Conservation (phyloP, 1,284 basidiomycete species). For the Sporisorium reilianum region DNA sequence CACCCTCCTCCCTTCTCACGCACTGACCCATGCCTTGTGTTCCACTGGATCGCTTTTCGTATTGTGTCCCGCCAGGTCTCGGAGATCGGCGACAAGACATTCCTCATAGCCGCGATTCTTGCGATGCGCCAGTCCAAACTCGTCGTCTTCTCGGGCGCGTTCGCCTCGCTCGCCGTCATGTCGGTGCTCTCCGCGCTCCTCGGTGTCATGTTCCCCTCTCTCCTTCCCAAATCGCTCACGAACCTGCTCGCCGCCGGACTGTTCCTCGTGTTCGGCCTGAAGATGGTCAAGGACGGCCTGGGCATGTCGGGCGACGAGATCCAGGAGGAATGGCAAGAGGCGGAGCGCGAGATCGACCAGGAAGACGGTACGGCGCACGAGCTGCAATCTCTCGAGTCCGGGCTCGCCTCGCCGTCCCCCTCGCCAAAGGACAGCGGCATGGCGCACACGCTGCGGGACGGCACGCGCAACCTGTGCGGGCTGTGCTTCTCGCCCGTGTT, state of each 20-base stretch:
- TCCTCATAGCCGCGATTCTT: conserved; percentile 95
- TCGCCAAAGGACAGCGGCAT: neutral
- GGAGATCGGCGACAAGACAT: conserved; percentile 90
- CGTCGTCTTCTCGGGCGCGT: conserved; percentile 89
- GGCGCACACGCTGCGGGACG: conserved; percentile 72
- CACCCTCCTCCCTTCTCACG: neutral
- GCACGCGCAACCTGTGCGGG: conserved; percentile 83
- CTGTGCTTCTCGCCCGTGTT: conserved; percentile 91
- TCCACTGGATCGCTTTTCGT: no score
- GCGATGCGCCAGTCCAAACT: conserved; percentile 91
- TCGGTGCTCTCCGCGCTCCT: conserved; percentile 65
- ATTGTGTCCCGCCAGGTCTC: conserved; percentile 58
- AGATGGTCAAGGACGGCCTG: conserved; percentile 58
- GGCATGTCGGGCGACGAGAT: conserved; percentile 65
- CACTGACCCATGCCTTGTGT: neutral
- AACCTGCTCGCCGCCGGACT: conserved; percentile 80
- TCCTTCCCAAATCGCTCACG: conserved; percentile 74
- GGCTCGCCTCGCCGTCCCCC: neutral
- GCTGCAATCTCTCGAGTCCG: conserved; percentile 52
- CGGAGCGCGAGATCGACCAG: conserved; percentile 77
- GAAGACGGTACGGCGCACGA: conserved; percentile 87
- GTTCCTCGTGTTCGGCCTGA: conserved; percentile 64
- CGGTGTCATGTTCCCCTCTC: conserved; percentile 63
- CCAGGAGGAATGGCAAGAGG: conserved; percentile 81
- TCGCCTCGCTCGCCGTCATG: conserved; percentile 90